Conservation (phyloP, 306 rosid genomes). For the Prunus salicina region DNA sequence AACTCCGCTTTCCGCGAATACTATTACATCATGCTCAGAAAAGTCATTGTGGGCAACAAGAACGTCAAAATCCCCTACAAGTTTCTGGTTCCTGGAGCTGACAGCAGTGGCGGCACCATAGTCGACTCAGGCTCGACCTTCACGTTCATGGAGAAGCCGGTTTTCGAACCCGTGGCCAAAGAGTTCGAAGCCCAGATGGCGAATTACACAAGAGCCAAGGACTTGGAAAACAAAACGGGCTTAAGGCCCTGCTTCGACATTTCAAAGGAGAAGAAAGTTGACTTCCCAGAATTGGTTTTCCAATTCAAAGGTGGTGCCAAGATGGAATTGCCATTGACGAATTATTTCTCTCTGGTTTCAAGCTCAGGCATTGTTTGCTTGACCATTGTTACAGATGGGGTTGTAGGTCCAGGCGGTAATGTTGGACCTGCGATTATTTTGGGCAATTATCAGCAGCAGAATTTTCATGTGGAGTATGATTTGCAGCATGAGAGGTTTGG, state of each 20-base stretch:
- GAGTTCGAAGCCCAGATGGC: constrained; percentile 60
- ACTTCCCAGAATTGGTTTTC: constrained; percentile 54
- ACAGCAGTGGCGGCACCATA: constrained; percentile 75
- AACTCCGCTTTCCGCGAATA: constrained; percentile 48
- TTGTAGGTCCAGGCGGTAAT: constrained; percentile 1
- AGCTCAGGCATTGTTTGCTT: constrained; percentile 46
- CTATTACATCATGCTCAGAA: constrained; percentile 60
- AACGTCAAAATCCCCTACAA: constrained; percentile 54
- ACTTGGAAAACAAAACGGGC: constrained; percentile 54
- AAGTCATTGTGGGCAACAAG: constrained; percentile 49
- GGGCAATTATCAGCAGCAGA: constrained; percentile 83
- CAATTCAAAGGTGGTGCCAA: constrained; percentile 86
- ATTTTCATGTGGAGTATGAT: constrained; percentile 69
- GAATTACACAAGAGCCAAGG: constrained; percentile 51
- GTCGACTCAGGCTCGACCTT: constrained; percentile 86
- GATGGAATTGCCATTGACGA: constrained; percentile 48
- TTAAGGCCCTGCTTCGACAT: constrained; percentile 61
- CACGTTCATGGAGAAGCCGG: constrained; percentile 66
- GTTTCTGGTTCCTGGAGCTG: constrained; percentile 39
- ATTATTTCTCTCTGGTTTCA: constrained; percentile 58
- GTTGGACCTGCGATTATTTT: constrained; percentile 76
- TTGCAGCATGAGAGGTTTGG: constrained; percentile 67
- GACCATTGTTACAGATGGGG: constrained; percentile 45
- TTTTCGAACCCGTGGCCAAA: constrained; percentile 44
- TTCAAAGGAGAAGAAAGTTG: constrained; percentile 22